Evolutionary conservation across 768 basidiomycete species (phyloP).

Genomic region (Suillus lakei): DNA sequence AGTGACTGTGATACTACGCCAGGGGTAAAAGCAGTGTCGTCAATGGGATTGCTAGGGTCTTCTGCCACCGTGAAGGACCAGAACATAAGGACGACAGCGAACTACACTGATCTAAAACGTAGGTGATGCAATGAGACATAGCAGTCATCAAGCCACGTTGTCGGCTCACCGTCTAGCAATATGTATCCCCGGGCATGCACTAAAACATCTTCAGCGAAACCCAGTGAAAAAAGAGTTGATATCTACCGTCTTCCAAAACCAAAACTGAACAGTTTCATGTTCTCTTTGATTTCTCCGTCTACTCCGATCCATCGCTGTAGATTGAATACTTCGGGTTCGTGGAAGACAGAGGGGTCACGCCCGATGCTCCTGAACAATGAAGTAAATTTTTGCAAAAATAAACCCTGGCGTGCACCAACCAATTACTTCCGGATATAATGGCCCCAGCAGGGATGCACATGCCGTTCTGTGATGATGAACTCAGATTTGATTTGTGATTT

Average conservation of each 20-base stretch:
- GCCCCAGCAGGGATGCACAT: slow-evolving; percentile 40
- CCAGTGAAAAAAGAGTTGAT: not conserved
- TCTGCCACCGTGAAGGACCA: slow-evolving; percentile 63
- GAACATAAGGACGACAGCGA: slow-evolving; percentile 64
- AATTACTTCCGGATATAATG: slow-evolving; percentile 36
- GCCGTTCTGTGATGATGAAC: slow-evolving; percentile 32
- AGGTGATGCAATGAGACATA: not conserved
- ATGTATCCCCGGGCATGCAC: slow-evolving; percentile 63
- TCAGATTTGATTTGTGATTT: not conserved
- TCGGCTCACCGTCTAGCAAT: slow-evolving; percentile 35
- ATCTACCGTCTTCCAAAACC: slow-evolving; percentile 54
- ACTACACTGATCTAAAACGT: slow-evolving; percentile 57
- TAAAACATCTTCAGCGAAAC: slow-evolving; percentile 15
- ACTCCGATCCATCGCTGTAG: slow-evolving; percentile 56
- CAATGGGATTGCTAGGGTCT: slow-evolving; percentile 57
- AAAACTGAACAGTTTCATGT: slow-evolving; percentile 50
- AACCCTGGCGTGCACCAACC: slow-evolving; percentile 18
- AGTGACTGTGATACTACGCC: slow-evolving; percentile 66
- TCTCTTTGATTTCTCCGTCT: slow-evolving; percentile 47
- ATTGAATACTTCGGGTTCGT: slow-evolving; percentile 57
- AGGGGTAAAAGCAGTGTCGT: slow-evolving; percentile 64
- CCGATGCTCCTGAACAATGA: slow-evolving; percentile 43
- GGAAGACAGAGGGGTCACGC: slow-evolving; percentile 53
- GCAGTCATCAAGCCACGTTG: not conserved
- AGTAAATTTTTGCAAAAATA: not conserved